Evolutionary conservation across 2,329 filamentous ascomycete species (phyloP).

Genomic region (Xylariaceae sp.): DNA sequence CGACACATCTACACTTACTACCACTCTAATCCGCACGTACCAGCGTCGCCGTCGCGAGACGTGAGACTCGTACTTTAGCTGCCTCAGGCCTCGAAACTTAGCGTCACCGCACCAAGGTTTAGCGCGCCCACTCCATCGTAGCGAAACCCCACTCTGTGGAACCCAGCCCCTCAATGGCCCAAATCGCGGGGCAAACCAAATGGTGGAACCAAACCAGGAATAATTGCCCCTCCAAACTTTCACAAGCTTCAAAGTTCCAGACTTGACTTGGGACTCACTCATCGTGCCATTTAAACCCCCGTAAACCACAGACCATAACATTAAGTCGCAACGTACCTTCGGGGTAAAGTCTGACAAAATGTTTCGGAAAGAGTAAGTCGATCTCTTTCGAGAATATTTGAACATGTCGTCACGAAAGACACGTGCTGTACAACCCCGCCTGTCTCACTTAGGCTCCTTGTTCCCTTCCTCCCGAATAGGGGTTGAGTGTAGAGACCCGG

Average conservation of each 20-base stretch:
- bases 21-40: background rate
- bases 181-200: conserved; percentile 20
- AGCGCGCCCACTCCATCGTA: background rate
- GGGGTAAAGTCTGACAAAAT: conserved; percentile 45
- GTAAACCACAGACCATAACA: conserved; percentile 2
- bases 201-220: background rate
- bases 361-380: conserved; percentile 86
- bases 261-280: background rate
- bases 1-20: no score
- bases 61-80: background rate
- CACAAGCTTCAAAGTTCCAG: conserved; percentile 26
- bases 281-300: conserved; percentile 7
- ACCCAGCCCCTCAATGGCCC: conserved; percentile 10
- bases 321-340: background rate
- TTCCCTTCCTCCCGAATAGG: background rate
- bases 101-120: background rate
- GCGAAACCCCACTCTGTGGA: conserved; percentile 2
- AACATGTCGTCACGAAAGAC: background rate
- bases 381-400: background rate
- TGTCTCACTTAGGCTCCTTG: background rate
- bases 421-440: conserved; percentile 8
- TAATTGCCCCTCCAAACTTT: conserved; percentile 33
- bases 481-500: background rate
- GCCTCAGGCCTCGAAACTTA: background rate
- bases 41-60: background rate